phyloP scores from a whole-genome alignment of 345 rosid genomes.

The Psidium guajava region DNA sequence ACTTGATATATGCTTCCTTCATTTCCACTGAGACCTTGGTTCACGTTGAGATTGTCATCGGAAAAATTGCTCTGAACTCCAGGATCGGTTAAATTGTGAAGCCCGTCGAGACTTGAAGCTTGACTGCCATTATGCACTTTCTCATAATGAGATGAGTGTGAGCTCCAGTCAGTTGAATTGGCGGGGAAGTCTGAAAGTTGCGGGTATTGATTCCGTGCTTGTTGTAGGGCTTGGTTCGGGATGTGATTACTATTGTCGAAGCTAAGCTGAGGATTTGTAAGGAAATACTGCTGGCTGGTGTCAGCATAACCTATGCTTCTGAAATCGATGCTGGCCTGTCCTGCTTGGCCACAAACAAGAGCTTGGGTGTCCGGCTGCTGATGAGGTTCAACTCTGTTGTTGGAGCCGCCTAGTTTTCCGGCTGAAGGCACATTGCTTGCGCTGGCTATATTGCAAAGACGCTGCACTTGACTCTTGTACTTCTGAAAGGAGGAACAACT shows the following conservation, averaged over 20 bases:
- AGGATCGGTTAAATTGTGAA: not conserved
- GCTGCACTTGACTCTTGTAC: conserved; percentile 22
- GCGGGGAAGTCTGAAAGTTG: not conserved
- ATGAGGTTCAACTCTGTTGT: not conserved
- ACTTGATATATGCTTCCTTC: not conserved
- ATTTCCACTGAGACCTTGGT: not conserved
- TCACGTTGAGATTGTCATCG: not conserved
- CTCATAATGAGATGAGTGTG: not conserved
- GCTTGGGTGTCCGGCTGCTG: not conserved
- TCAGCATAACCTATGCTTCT: not conserved
- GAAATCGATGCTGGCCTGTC: not conserved
- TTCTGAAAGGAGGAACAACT: conserved; percentile 20
- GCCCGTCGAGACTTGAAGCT: not conserved
- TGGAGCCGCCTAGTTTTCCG: not conserved
- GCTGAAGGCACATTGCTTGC: not conserved
- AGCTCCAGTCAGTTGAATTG: not conserved
- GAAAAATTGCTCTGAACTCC: not conserved
- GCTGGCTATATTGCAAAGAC: not conserved
- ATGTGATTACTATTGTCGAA: not conserved
- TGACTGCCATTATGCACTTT: not conserved
- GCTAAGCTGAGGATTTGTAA: not conserved
- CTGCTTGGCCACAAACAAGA: not conserved
- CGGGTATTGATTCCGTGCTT: not conserved
- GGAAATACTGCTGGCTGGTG: not conserved
- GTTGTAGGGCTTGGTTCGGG: not conserved